Base-by-base conservation (phyloP, 768 basidiomycete species). In the Suillus discolor region DNA sequence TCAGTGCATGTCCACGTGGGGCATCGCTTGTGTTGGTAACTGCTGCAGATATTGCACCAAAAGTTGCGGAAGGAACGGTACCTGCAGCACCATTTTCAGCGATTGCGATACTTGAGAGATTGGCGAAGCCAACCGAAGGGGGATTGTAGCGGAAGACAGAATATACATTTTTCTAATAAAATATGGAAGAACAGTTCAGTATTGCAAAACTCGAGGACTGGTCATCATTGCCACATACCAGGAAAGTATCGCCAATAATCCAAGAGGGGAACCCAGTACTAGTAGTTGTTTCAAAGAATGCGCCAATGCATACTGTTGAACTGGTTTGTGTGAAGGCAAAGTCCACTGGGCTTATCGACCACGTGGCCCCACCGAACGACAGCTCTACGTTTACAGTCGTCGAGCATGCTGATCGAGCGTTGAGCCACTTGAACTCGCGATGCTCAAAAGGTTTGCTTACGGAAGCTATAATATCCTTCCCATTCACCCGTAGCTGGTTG, bases 211-310 rank as follows among this genome's bases (percentile, higher is more conserved):
- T 63, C 11, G 12, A 25, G 9, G 8, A 34, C 2, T 2, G n/a
- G 1, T 47, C 13, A 18, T 68, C 0, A 57, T 51, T 31, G 44
- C 6, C 11, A 74, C 74, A 16, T 28, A 78, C 75, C 55, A 85
- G 74, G 73, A 84, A 84, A 0, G 83, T 78, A n/a, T 80, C 84
- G 31, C 86, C 86, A 20, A 86, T 77, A 67, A 86, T 83, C 86
- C 86, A 87, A 41, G 79, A 65, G 0, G 79, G 78, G 4, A 67
- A 16, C n/a, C 44, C 25, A 53, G 80, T 81, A 6, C 70, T 70
- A 61, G 81, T 69, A 44, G 72, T 69, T 34, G 81, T 66, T 18
- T 79, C 82, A 70, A 85, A 88, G 73, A 88, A 82, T 2, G 83
- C 81, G 15, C 87, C 87, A 18, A 85, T 75, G 71, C 87, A 88